Evolutionary conservation across 257 asterid species (phyloP).

Genomic region (Ajuga chamaepitys): DNA sequence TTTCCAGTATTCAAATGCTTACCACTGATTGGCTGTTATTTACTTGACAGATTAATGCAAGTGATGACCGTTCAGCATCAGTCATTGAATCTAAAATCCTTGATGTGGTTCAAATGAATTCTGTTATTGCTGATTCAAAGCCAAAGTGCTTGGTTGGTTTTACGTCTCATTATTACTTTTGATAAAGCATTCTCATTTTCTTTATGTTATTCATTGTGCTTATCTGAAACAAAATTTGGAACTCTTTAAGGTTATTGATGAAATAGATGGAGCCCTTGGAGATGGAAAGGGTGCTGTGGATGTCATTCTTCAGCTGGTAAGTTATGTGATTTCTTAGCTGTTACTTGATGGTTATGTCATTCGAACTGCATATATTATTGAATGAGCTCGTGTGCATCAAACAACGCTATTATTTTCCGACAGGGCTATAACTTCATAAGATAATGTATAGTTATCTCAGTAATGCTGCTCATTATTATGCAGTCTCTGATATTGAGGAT

Average conservation of each 20-base stretch:
- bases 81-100: slow-evolving; percentile 79
- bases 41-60: slow-evolving; percentile 82
- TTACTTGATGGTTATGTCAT: neutral
- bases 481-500: neutral
- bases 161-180: slow-evolving; percentile 14
- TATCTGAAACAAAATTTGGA: slow-evolving; percentile 14
- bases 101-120: slow-evolving; percentile 91
- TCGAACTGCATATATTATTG: neutral
- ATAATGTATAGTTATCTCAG: neutral
- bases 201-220: slow-evolving; percentile 4
- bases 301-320: slow-evolving; percentile 75
- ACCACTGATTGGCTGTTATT: slow-evolving; percentile 18
- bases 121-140: slow-evolving; percentile 82
- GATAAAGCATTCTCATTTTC: neutral
- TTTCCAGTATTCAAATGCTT: neutral
- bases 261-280: slow-evolving; percentile 95
- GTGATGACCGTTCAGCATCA: slow-evolving; percentile 91
- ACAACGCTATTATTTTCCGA: neutral
- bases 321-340: slow-evolving; percentile 13
- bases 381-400: neutral
- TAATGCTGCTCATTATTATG: neutral
- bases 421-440: neutral
- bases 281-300: slow-evolving; percentile 99
- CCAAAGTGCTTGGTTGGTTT: slow-evolving; percentile 95
- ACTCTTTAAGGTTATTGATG: slow-evolving; percentile 73